phyloP scores from a whole-genome alignment of 2,329 filamentous ascomycete genomes.

The Fusarium irregulare region DNA sequence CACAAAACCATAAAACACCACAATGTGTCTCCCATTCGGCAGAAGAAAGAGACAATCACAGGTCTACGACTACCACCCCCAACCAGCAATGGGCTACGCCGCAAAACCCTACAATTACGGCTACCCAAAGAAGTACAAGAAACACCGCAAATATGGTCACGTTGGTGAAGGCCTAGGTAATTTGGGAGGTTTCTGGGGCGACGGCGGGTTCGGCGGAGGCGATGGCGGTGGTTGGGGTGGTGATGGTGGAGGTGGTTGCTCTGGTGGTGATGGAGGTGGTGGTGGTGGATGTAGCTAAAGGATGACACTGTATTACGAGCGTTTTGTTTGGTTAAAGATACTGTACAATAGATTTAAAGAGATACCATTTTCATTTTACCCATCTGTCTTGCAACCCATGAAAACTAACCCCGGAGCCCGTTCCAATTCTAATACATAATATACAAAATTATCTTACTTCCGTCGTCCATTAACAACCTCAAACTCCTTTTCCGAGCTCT shows the following conservation, averaged over 20 bases:
- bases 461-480: conserved; percentile 41
- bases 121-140: neutral
- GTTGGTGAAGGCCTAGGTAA: neutral
- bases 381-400: no score
- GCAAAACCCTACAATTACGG: neutral
- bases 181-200: neutral
- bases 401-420: no score
- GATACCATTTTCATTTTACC: neutral
- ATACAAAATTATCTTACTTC: conserved; percentile 19
- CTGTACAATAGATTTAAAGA: no score
- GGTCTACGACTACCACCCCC: neutral
- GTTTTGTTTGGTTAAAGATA: no score
- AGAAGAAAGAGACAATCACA: neutral
- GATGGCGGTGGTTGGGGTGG: neutral
- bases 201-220: neutral
- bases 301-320: no score
- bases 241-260: neutral
- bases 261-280: neutral
- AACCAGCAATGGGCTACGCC: neutral
- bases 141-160: neutral
- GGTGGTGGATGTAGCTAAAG: neutral
- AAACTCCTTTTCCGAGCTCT: conserved; percentile 47
- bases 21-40: neutral
- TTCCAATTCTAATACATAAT: no score
- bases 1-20: neutral